phyloP scores from a whole-genome alignment of 768 basidiomycete genomes.

The Hirschioporus abietinus region DNA sequence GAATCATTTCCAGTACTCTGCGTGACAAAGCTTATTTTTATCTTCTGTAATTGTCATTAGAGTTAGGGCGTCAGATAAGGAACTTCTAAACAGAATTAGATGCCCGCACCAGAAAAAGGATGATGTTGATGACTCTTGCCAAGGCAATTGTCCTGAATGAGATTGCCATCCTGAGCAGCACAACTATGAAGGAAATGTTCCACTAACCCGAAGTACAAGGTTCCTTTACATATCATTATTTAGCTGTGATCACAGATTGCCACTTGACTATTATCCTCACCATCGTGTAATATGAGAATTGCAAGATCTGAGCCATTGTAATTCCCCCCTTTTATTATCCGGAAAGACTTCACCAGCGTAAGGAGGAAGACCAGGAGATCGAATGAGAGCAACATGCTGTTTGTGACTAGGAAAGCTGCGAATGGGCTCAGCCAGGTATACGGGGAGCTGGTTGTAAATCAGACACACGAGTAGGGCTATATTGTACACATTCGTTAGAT shows the following conservation, averaged over 20 bases:
- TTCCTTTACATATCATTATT: not conserved
- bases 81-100: not conserved
- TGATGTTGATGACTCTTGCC: not conserved
- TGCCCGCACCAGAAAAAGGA: not conserved
- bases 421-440: not conserved
- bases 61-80: not conserved
- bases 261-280: not conserved
- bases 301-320: not conserved
- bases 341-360: not conserved
- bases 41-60: no score
- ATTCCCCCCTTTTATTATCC: not conserved
- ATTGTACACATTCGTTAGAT: no score
- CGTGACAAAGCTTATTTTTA: not conserved
- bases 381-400: not conserved
- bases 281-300: not conserved
- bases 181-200: no score
- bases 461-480: no score
- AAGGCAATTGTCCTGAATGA: not conserved
- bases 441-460: no score
- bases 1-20: not conserved
- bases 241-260: not conserved
- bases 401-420: not conserved
- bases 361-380: not conserved
- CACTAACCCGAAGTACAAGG: not conserved
- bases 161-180: not conserved